Base-by-base conservation (phyloP, 768 basidiomycete genomes). In the Galerina sulciceps region DNA sequence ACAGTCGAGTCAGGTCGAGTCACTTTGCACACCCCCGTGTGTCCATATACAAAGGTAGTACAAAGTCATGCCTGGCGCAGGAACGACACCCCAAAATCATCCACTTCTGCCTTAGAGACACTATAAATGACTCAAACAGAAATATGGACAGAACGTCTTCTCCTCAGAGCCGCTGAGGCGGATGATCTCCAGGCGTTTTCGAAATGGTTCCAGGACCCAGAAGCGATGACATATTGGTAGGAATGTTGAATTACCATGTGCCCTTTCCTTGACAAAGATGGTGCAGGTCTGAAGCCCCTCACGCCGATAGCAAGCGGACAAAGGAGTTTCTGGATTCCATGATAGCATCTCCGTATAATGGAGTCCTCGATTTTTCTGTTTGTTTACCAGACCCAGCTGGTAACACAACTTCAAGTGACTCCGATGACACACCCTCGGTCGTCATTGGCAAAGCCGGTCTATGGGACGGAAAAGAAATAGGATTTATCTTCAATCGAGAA, bases 381-480 rank as follows among this genome's bases (percentile, higher is more conserved):
- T 66, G 63, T 35, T 44, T 68, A 3, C 47, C 51, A 6, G 60
- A 57, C 13, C 34, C 57, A n/a, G 40, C 55, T 14, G 17, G 20
- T 2, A 56, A 4, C 43, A 8, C 40, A 23, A 11, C 31, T 1
- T 35, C 40, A 13, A n/a, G 47, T 36, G 48, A 56, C 14, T 45
- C 40, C 10, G 55, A 62, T 22, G 55, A 40, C 0, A 13, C 36
- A 35, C 20, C 38, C 20, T 26, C 41, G 10, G 55, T 43, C 31
- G 54, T 55, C 41, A 68, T 70, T 20, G 69, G 69, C 10, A 67
- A 67, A 31, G 63, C 63, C 4, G 69, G 69, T 3, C 36, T 67
- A 13, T 68, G 57, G 53, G 60, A 70, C 40, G 67, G 65, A 1
- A 43, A 51, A 18, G 67, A 70, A 36, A 57, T 70, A 2, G 67